Base-by-base conservation (phyloP, 2,329 filamentous ascomycete genomes). In the Epichloe sibirici region DNA sequence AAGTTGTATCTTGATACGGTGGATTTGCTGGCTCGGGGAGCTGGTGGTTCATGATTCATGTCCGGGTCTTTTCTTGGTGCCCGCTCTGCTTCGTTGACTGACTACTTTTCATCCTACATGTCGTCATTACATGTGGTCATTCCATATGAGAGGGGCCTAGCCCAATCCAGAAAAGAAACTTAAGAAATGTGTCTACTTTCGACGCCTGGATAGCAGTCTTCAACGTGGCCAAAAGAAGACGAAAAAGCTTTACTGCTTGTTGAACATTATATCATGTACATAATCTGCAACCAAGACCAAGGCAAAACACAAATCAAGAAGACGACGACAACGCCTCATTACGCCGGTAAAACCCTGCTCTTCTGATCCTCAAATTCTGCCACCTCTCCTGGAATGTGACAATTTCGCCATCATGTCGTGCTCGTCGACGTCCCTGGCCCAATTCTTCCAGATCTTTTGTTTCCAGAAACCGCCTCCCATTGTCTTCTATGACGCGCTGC, bases 1-100 rank as follows among this genome's bases (percentile, higher is more conserved):
- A 68, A 69, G 13, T 56, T 76, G 23, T 77, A 77, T 53, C 43
- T 64, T 3, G 69, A 74, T 77, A 89, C 75, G 66, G 79, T 71
- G 58, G 83, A 74, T 76, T 78, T 75, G 74, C 73, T 63, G 28
- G 40, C 45, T 37, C 17, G 49, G 31, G 23, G 17, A 38, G 15
- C 25, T 39, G 31, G 34, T 38, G 13, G 13, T 34, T 17, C 25
- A 7, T 15, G 39, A 43, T 42, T 17, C 39, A 25, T 21, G 43
- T 34, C 12, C 17, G 3, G 40, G n/a, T 17, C 7, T 7, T 43
- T 43, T 9, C 17, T 21, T 2, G 17, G 2, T 21, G 11, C 5
- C n/a, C 17, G 23, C 25, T 21, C 23, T 39, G 31, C 35, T 46
- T 38, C 31, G 13, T 48, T 5, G 9, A 38, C 38, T n/a, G 3